These are phyloP conservation scores for Aspergillus spinulosporus DNA, from an alignment of 2,329 filamentous ascomycete genomes.

Conservation along the genomic window DNA sequence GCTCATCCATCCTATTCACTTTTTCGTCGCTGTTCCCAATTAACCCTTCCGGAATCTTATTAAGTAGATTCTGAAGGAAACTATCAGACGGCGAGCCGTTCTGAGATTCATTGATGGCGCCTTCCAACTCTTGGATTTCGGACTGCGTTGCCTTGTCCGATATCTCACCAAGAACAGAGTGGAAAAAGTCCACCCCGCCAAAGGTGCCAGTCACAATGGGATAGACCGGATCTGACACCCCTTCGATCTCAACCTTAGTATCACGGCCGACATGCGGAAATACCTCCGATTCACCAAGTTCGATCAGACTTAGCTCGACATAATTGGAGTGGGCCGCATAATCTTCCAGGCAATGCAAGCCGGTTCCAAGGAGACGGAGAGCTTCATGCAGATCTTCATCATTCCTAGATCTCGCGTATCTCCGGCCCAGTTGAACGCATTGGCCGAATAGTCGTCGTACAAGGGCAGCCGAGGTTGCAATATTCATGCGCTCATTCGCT, in stretches of 20 bases:
- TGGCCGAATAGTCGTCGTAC: conserved; percentile 71
- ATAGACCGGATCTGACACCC: conserved; percentile 67
- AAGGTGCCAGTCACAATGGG: conserved; percentile 90
- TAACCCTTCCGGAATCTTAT: conserved; percentile 77
- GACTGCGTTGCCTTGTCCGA: conserved; percentile 89
- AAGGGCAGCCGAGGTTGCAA: conserved; percentile 78
- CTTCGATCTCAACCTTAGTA: conserved; percentile 69
- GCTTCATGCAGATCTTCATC: conserved; percentile 84
- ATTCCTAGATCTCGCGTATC: conserved; percentile 65
- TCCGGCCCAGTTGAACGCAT: conserved; percentile 77
- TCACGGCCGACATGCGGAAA: conserved; percentile 83
- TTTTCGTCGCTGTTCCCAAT: conserved; percentile 67
- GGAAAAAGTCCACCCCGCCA: conserved; percentile 89
- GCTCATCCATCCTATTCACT: conserved; percentile 72
- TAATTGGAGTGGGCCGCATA: conserved; percentile 95
- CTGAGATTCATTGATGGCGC: conserved; percentile 66
- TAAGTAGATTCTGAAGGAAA: conserved; percentile 74
- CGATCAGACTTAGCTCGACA: conserved; percentile 80
- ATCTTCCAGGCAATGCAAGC: conserved; percentile 87
- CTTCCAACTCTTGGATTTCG: conserved; percentile 84
- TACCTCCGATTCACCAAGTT: conserved; percentile 75
- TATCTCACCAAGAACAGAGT: conserved; percentile 77
- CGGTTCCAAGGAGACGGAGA: conserved; percentile 81
- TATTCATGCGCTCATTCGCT: conserved; percentile 74
- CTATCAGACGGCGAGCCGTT: conserved; percentile 67